Percentiles rank a stretch among this genome's conserved stretches.
These are phyloP conservation scores for Diaporthe ilicicola DNA, from an alignment of 2,329 filamentous ascomycete genomes.

Conservation along the genomic window DNA sequence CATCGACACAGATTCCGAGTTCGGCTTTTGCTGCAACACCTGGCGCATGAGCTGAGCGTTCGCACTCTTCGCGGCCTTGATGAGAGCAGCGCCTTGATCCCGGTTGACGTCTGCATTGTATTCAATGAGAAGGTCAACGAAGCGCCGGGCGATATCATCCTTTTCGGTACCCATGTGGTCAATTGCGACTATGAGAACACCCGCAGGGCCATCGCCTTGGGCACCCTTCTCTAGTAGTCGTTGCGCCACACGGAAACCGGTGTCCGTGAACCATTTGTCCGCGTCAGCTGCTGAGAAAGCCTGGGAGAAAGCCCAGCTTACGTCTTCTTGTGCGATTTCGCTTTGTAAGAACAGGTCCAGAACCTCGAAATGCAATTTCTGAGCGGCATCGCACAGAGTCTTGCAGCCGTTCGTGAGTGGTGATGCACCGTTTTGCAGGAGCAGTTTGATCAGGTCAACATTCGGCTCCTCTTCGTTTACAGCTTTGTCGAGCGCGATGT, in stretches of 20 bases:
- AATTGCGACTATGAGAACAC: conserved; percentile 56
- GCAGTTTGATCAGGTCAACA: conserved; percentile 54
- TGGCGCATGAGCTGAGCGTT: conserved; percentile 58
- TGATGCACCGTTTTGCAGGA: conserved; percentile 61
- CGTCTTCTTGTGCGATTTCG: conserved; percentile 51
- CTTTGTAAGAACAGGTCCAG: conserved; percentile 53
- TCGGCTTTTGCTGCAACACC: conserved; percentile 60
- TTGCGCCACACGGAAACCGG: conserved; percentile 56
- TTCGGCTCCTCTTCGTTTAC: conserved; percentile 63
- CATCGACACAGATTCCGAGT: conserved; percentile 56
- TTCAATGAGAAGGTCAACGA: conserved; percentile 53
- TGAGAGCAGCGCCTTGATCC: conserved; percentile 61
- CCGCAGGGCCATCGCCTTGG: conserved; percentile 53
- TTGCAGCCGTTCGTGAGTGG: conserved; percentile 61
- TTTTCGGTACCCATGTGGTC: conserved; percentile 50
- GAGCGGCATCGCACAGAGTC: conserved; percentile 58
- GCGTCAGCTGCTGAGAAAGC: conserved; percentile 53
- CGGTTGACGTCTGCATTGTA: conserved; percentile 57
- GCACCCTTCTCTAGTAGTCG: conserved; percentile 60
- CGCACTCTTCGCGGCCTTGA: conserved; percentile 61
- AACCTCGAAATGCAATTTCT: conserved; percentile 47
- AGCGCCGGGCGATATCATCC: conserved; percentile 51
- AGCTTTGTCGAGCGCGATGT: conserved; percentile 59
- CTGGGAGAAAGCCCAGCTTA: conserved; percentile 54
- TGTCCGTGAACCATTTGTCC: conserved; percentile 54